phyloP scores from a whole-genome alignment of 768 basidiomycete genomes.

The Pseudohyphozyma bogoriensis region DNA sequence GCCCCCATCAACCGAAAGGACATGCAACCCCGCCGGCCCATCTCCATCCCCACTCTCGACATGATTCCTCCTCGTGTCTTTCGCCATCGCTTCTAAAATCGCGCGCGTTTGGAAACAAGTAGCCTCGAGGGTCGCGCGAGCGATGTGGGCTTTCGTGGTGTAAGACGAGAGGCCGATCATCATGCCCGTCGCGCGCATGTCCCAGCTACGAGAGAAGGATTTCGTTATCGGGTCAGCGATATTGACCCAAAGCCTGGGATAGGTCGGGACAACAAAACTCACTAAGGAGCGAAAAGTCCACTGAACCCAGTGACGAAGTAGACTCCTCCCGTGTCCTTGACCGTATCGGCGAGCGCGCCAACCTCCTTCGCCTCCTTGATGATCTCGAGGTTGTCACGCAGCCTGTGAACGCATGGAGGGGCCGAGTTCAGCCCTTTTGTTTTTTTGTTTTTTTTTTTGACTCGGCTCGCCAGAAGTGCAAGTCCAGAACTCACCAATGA shows the following conservation, averaged over 20 bases:
- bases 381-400: conserved; percentile 79
- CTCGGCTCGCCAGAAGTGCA: too few relatives aligned
- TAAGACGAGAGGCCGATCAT: conserved; percentile 80
- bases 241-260: conserved; percentile 21
- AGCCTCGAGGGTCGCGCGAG: conserved; percentile 88
- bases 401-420: conserved; percentile 41
- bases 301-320: conserved; percentile 97
- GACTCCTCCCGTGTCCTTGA: conserved; percentile 69
- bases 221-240: not conserved
- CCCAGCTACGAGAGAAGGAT: conserved; percentile 49
- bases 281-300: conserved; percentile 84
- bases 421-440: not conserved
- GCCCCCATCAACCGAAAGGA: conserved; percentile 94
- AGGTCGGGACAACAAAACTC: not conserved
- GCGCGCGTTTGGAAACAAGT: conserved; percentile 93
- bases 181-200: conserved; percentile 75
- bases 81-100: conserved; percentile 87
- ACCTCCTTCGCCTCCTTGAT: conserved; percentile 73
- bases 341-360: conserved; percentile 69
- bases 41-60: not conserved
- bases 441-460: too few relatives aligned
- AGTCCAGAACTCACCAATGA: conserved; percentile 62
- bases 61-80: conserved; percentile 59
- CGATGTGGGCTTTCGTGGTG: conserved; percentile 73
- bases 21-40: conserved; percentile 53